Conservation (phyloP, 306 rosid genomes). For the Rubus idaeus region DNA sequence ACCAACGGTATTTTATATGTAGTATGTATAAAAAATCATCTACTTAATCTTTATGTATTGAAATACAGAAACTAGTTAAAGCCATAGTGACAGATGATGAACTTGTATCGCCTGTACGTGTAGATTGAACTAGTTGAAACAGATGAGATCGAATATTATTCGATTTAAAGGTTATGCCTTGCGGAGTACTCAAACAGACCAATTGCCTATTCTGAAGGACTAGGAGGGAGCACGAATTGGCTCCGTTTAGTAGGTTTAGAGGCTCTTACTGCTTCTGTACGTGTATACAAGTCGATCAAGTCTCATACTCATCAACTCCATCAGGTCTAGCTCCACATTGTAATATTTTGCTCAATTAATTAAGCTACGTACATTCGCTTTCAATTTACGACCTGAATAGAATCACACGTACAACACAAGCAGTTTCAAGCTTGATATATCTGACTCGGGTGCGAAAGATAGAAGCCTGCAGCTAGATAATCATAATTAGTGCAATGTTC, state of each 20-base stretch:
- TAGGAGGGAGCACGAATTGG: no score
- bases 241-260: no score
- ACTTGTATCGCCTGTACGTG: not conserved
- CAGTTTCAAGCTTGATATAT: not conserved
- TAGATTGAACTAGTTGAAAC: not conserved
- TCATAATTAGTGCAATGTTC: not conserved
- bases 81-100: not conserved
- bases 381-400: not conserved
- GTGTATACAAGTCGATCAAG: no score
- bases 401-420: not conserved
- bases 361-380: not conserved
- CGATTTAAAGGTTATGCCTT: not conserved
- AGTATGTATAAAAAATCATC: not conserved
- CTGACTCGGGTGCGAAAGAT: not conserved
- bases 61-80: not conserved
- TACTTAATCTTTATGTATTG: not conserved
- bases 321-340: no score
- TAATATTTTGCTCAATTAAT: not conserved
- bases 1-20: not conserved
- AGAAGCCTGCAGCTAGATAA: not conserved
- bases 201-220: not conserved
- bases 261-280: no score
- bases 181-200: not conserved
- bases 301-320: no score
- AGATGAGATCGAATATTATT: not conserved